These are phyloP conservation scores for Fusarium newnesense DNA, from an alignment of 2,329 filamentous ascomycete species.

Conservation along the genomic window DNA sequence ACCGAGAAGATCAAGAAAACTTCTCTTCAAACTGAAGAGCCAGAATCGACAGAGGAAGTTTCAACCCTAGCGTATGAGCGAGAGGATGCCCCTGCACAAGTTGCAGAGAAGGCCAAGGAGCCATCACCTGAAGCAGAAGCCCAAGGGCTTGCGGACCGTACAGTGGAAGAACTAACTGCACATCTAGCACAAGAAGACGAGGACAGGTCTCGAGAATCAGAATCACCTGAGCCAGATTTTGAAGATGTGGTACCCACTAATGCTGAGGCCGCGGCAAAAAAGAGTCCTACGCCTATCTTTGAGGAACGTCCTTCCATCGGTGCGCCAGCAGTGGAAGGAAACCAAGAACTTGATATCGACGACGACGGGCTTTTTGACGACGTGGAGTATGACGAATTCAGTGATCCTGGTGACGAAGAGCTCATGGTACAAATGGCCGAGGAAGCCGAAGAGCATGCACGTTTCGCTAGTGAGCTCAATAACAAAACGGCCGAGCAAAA, in stretches of 20 bases:
- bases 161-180: not conserved
- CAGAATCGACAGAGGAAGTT: not conserved
- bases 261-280: not conserved
- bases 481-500: slow-evolving; percentile 76
- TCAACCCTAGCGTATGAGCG: not conserved
- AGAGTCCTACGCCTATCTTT: slow-evolving; percentile 26
- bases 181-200: not conserved
- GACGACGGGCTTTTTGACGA: slow-evolving; percentile 59
- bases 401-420: slow-evolving; percentile 92
- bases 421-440: slow-evolving; percentile 85
- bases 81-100: not conserved
- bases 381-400: slow-evolving; percentile 78
- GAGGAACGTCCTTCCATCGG: slow-evolving; percentile 20
- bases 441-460: slow-evolving; percentile 92
- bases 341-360: slow-evolving; percentile 36
- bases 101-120: not conserved
- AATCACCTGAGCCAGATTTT: slow-evolving; percentile 51
- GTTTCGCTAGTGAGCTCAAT: slow-evolving; percentile 90
- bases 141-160: slow-evolving; percentile 8
- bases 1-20: not conserved
- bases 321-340: not conserved
- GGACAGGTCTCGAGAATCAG: slow-evolving; percentile 45
- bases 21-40: not conserved
- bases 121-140: not conserved
- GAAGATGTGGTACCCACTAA: slow-evolving; percentile 49